phyloP scores from a whole-genome alignment of 768 basidiomycete species.

The Calocybe indica region DNA sequence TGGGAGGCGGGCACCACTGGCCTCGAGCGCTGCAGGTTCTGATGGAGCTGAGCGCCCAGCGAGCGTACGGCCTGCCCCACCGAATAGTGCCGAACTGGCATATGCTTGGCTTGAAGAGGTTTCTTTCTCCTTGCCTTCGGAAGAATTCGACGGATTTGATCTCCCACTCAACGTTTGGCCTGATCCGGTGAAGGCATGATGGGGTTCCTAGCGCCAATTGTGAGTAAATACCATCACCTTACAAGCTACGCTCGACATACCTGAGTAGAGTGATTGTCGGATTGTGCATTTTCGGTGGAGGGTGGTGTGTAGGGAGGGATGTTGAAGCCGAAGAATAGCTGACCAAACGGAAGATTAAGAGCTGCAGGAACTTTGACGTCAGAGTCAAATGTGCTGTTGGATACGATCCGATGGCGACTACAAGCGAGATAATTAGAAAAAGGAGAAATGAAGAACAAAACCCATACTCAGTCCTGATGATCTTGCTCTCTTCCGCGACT shows the following conservation, averaged over 20 bases:
- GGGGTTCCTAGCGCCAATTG: conserved; percentile 21
- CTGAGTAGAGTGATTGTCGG: conserved; percentile 24
- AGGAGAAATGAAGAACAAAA: background rate
- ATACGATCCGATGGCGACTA: conserved; percentile 81
- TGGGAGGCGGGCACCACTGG: conserved; percentile 50
- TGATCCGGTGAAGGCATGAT: conserved; percentile 50
- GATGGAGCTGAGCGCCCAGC: conserved; percentile 31
- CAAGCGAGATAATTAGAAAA: conserved; percentile 7
- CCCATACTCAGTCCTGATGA: conserved; percentile 84
- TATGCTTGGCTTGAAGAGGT: conserved; percentile 24
- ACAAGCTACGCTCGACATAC: conserved; percentile 10
- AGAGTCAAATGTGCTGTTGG: conserved; percentile 69
- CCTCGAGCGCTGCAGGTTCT: conserved; percentile 40
- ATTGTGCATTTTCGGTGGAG: conserved; percentile 20
- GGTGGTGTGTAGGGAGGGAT: conserved; percentile 61
- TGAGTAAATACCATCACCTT: conserved; percentile 3
- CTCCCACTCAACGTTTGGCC: conserved; percentile 67
- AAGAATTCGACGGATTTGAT: conserved; percentile 26
- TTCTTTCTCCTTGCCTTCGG: conserved; percentile 50
- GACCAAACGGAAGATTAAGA: conserved; percentile 85
- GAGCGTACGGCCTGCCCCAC: conserved; percentile 45
- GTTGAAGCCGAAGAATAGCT: conserved; percentile 96
- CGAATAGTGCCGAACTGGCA: conserved; percentile 33
- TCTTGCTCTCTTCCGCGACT: conserved; percentile 77
- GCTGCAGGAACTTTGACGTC: conserved; percentile 83